These are phyloP conservation scores for Nadsonia starkeyi-henricii DNA, from an alignment of 1,139 yeast species.

Conservation along the genomic window DNA sequence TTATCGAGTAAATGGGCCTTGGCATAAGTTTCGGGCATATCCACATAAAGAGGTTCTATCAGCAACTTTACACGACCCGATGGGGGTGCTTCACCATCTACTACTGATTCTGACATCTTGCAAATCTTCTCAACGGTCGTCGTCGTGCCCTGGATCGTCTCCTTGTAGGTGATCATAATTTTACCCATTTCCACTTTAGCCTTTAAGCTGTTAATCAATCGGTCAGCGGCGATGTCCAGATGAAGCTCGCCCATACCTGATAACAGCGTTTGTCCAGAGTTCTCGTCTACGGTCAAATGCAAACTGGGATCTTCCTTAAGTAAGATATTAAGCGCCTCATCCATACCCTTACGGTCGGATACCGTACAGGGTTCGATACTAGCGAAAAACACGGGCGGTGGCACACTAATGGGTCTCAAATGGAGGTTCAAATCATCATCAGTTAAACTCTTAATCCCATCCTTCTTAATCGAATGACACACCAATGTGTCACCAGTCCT, in stretches of 20 bases:
- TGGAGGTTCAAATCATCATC: conserved; percentile 29
- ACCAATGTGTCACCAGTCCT: conserved; percentile 85
- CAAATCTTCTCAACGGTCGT: conserved; percentile 17
- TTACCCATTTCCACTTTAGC: conserved; percentile 71
- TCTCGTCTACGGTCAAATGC: conserved; percentile 57
- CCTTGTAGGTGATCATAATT: conserved; percentile 81
- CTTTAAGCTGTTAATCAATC: conserved; percentile 64
- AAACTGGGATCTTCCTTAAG: conserved; percentile 78
- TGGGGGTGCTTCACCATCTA: conserved; percentile 14
- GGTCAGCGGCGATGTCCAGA: conserved; percentile 70
- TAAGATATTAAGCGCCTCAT: conserved; percentile 48
- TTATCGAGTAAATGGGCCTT: conserved; percentile 17
- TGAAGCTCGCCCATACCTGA: conserved; percentile 97
- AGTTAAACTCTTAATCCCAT: conserved; percentile 28
- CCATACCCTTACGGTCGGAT: conserved; percentile 62
- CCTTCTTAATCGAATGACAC: conserved; percentile 36
- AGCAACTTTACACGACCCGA: conserved; percentile 26
- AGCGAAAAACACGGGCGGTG: conserved; percentile 88
- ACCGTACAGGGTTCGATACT: conserved; percentile 72
- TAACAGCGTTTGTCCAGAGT: conserved; percentile 71
- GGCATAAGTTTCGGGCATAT: conserved; percentile 23
- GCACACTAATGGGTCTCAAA: conserved; percentile 66
- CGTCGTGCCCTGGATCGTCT: conserved; percentile 31
- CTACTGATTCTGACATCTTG: neutral
- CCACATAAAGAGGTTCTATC: conserved; percentile 38